Base-by-base conservation (phyloP, 129 eudicot species). In the Artemisia annua region DNA sequence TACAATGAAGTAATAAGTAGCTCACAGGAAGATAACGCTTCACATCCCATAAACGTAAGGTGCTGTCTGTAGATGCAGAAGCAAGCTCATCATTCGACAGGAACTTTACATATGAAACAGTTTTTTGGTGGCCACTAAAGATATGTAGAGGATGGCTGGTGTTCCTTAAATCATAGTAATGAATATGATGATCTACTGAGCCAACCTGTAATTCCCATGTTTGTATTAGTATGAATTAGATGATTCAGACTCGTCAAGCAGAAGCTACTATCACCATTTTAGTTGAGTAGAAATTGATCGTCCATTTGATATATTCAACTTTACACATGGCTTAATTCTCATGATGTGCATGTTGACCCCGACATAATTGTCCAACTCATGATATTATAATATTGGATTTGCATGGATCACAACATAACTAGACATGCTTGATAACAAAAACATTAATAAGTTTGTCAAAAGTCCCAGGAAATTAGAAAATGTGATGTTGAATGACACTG, bases 161-260 rank as follows among this genome's bases (percentile, higher is more conserved):
- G 79, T 84, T 87, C 72, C 92, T 79, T 58, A 87, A 72, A 68
- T 87, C 92, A 79, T 82, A 87, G 60, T 87, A 87, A 67, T 87
- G 92, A 50, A 87, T 85, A 60, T 87, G 88, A 71, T 87, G 92
- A 69, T 82, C 92, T 19, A 84, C 92, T 18, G 89, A 82, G 63
- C 92, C 92, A 74, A 84, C 88, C 92, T 87, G 87, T 77, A 73
- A 69, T 57, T 61, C 59, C 57, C 17, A 48, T 49, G 58, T 22
- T 77, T 63, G 56, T 63, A 35, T 59, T 14, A 17, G 63, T 7
- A n/a, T 48, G 1, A 55, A 35, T 8, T 67, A 67, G 8, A 13
- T n/a, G 10, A 18, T 44, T 13, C 69, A 1, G 8, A 43, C 13
- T 11, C 2, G 35, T 60, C 24, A 56, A 70, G 16, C 65, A 9